Evolutionary conservation across 176 grass and related monocot genomes (phyloP).

Genomic region (Sorghum bicolor): Sorghum_bicolor_NCBIv3 NC_012879.2:59853001-59853500

Average conservation of each 20-base stretch:
- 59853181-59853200: conserved; percentile 95
- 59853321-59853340: conserved; percentile 74
- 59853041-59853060: no score
- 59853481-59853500: conserved; percentile 50
- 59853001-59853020: no score
- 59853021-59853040: no score
- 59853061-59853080: background rate
- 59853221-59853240: conserved; percentile 95
- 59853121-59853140: background rate
- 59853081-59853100: background rate
- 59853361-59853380: conserved; percentile 40
- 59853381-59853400: conserved; percentile 3
- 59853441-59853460: conserved; percentile 45
- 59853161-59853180: conserved; percentile 95
- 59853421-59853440: background rate
- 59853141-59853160: conserved; percentile 21
- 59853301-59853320: conserved; percentile 67
- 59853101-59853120: background rate
- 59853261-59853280: conserved; percentile 95
- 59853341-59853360: conserved; percentile 74
- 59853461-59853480: conserved; percentile 25
- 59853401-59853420: background rate
- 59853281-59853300: conserved; percentile 98
- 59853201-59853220: conserved; percentile 94
- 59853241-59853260: conserved; percentile 85